Evolutionary conservation across 768 basidiomycete genomes (phyloP).

Genomic region (Rhizopogon vinicolor): DNA sequence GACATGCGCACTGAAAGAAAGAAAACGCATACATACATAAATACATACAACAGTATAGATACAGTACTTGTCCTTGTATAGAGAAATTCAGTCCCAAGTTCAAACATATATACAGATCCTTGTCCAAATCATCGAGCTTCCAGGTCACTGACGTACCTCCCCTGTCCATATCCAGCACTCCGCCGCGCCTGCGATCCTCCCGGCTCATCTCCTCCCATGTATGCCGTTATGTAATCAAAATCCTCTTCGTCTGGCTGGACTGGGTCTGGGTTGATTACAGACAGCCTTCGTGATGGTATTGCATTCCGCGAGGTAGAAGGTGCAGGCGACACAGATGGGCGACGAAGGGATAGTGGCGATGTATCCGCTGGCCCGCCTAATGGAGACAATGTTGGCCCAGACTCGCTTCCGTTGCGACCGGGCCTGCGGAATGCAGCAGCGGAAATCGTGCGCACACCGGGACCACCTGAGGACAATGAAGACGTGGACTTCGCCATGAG

Average conservation of each 20-base stretch:
- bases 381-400: conserved; percentile 9
- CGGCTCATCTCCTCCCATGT: conserved; percentile 27
- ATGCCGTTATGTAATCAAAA: conserved; percentile 58
- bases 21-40: neutral
- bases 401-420: conserved; percentile 20
- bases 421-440: conserved; percentile 72
- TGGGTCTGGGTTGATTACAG: conserved; percentile 25
- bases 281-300: conserved; percentile 18
- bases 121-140: conserved; percentile 17
- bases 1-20: neutral
- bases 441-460: conserved; percentile 55
- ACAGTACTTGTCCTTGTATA: neutral
- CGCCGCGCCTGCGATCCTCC: neutral
- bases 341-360: conserved; percentile 45
- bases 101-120: neutral
- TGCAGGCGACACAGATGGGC: conserved; percentile 37
- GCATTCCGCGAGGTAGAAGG: conserved; percentile 4
- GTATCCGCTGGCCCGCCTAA: conserved; percentile 33
- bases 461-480: conserved; percentile 24
- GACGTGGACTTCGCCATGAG: conserved; percentile 28
- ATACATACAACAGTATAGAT: neutral
- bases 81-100: neutral
- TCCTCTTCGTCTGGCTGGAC: conserved; percentile 31
- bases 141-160: conserved; percentile 44
- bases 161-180: conserved; percentile 33